These are phyloP conservation scores for Lecanicillium sp. DNA, from an alignment of 2,329 filamentous ascomycete genomes.

Conservation along the genomic window DNA sequence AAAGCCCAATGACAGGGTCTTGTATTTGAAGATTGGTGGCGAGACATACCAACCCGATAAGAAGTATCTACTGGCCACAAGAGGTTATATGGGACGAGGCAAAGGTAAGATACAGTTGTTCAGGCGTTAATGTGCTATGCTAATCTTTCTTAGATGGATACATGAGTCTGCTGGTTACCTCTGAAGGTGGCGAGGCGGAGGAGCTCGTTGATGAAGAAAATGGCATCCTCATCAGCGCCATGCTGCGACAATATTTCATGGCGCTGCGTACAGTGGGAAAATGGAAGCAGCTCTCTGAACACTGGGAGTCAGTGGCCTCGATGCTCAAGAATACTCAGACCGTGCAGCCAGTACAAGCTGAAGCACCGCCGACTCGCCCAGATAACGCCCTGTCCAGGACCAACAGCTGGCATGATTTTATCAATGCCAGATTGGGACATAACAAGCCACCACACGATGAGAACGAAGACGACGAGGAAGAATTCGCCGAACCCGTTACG, in stretches of 20 bases:
- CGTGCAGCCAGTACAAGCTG: constrained; percentile 16
- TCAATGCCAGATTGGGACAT: constrained; percentile 25
- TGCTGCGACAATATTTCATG: constrained; percentile 88
- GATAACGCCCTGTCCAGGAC: constrained; percentile 12
- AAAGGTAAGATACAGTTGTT: constrained; percentile 43
- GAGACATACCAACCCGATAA: constrained; percentile 53
- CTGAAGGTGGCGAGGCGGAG: constrained; percentile 68
- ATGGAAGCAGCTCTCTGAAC: constrained; percentile 66
- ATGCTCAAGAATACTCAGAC: constrained; percentile 41
- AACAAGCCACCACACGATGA: constrained; percentile 24
- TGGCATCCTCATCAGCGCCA: constrained; percentile 76
- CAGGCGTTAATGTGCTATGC: no score
- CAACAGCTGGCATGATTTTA: constrained; percentile 28
- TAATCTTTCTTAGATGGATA: constrained; percentile 57
- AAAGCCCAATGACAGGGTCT: constrained; percentile 54
- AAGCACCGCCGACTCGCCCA: constrained; percentile 6
- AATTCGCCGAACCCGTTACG: constrained; percentile 25
- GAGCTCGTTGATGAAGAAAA: constrained; percentile 81
- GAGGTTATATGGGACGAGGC: constrained; percentile 83
- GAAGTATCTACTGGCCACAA: constrained; percentile 67
- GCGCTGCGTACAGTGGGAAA: constrained; percentile 71
- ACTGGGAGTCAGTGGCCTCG: constrained; percentile 61
- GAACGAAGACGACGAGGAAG: constrained; percentile 33
- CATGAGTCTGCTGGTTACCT: constrained; percentile 63
- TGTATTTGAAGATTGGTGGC: constrained; percentile 52